Conservation (phyloP, 768 basidiomycete genomes). For the Mycena indigotica region DNA sequence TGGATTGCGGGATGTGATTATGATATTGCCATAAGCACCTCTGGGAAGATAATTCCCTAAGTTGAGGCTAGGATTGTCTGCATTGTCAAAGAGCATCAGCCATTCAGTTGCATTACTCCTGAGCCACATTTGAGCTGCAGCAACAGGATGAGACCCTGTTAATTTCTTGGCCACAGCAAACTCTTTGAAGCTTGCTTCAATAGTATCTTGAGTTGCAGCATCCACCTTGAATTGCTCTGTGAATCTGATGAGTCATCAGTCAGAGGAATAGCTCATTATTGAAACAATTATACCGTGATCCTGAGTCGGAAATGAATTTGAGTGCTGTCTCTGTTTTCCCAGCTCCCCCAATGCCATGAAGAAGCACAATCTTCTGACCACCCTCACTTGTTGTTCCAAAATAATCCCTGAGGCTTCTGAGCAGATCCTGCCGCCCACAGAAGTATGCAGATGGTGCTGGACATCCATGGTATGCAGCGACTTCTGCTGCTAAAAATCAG, state of each 20-base stretch:
- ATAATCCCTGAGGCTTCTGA: no score
- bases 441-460: no score
- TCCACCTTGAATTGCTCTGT: not conserved
- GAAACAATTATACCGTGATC: not conserved
- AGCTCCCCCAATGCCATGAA: not conserved
- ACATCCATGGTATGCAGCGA: no score
- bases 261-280: not conserved
- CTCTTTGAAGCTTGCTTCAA: constrained; percentile 2
- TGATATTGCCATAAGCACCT: constrained; percentile 6
- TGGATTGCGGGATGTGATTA: constrained; percentile 12
- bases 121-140: constrained; percentile 1
- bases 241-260: not conserved
- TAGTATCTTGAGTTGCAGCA: not conserved
- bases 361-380: not conserved
- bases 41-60: constrained; percentile 3
- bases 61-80: constrained; percentile 5
- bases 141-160: not conserved
- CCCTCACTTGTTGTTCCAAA: not conserved
- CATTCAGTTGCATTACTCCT: not conserved
- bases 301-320: not conserved
- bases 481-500: no score
- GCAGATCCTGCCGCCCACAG: no score
- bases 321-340: not conserved
- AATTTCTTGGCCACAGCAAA: not conserved
- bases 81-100: constrained; percentile 5